Percentiles rank a stretch among this genome's conserved stretches.
Evolutionary conservation across 2,329 filamentous ascomycete genomes (phyloP).

Genomic region (Emmonsia crescens): DNA sequence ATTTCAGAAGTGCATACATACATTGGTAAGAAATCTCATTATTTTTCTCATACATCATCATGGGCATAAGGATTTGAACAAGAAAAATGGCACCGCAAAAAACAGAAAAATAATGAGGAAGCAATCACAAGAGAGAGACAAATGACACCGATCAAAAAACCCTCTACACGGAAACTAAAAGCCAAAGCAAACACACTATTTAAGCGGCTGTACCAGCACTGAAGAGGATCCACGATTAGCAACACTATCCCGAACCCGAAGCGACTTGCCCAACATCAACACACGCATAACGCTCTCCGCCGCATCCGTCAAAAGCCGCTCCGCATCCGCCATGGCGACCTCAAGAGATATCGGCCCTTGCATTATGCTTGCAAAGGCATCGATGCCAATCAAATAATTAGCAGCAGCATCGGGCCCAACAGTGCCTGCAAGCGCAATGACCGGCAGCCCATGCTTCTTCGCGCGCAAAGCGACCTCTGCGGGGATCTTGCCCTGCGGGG

Average conservation of each 20-base stretch:
- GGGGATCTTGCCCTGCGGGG: constrained; percentile 43
- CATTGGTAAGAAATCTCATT: not conserved
- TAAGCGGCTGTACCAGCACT: not conserved
- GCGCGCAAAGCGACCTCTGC: constrained; percentile 42
- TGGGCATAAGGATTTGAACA: not conserved
- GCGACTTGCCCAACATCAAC: constrained; percentile 15
- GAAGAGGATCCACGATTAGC: not conserved
- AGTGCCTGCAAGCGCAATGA: constrained; percentile 36
- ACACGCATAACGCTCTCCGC: constrained; percentile 25
- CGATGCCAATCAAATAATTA: constrained; percentile 28
- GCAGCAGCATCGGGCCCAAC: constrained; percentile 27
- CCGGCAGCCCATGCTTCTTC: constrained; percentile 36
- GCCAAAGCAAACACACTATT: too few relatives aligned
- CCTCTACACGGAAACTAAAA: too few relatives aligned
- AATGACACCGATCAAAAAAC: too few relatives aligned
- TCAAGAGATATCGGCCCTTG: constrained; percentile 20
- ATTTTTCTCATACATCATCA: not conserved
- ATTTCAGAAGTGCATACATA: not conserved
- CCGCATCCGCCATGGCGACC: constrained; percentile 19
- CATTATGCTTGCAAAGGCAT: constrained; percentile 23
- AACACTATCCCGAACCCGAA: not conserved
- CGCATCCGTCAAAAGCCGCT: constrained; percentile 18
- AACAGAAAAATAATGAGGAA: not conserved
- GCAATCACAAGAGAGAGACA: too few relatives aligned
- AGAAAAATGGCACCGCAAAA: not conserved